Conservation (phyloP, 805 yeast genomes). For the Myxozyma neotropica region DNA sequence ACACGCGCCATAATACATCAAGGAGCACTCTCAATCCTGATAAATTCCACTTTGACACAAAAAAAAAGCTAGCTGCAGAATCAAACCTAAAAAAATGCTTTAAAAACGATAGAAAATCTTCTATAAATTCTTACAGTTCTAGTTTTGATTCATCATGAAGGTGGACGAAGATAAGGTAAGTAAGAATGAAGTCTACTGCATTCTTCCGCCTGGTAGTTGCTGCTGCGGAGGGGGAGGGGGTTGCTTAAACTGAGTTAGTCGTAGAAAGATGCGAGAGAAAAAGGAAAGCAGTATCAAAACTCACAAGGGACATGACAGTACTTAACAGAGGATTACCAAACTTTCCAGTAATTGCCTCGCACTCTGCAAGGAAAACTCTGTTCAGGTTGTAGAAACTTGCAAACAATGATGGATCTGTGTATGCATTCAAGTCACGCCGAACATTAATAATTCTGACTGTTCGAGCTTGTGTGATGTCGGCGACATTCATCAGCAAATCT, state of each 20-base stretch:
- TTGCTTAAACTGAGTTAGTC: not conserved
- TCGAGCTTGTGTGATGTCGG: slow-evolving; percentile 72
- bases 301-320: slow-evolving; percentile 46
- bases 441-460: slow-evolving; percentile 77
- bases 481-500: slow-evolving; percentile 47
- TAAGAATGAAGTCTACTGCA: not conserved
- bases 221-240: slow-evolving; percentile 14
- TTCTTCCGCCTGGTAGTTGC: not conserved
- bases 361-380: slow-evolving; percentile 72
- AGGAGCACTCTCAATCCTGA: too few relatives aligned
- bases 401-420: slow-evolving; percentile 61
- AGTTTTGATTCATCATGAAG: too few relatives aligned
- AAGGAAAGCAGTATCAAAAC: not conserved
- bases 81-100: too few relatives aligned
- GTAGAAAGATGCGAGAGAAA: not conserved
- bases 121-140: too few relatives aligned
- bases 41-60: too few relatives aligned
- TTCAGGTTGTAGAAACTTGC: slow-evolving; percentile 65
- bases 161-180: too few relatives aligned
- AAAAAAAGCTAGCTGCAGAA: too few relatives aligned
- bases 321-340: slow-evolving; percentile 64
- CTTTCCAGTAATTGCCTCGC: slow-evolving; percentile 79
- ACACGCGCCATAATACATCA: too few relatives aligned
- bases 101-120: too few relatives aligned
- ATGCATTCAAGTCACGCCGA: slow-evolving; percentile 69